Percentiles rank a stretch among this genome's conserved stretches.
phyloP scores from a whole-genome alignment of 2,329 filamentous ascomycete species.

The Stenocarpella maydis region DNA sequence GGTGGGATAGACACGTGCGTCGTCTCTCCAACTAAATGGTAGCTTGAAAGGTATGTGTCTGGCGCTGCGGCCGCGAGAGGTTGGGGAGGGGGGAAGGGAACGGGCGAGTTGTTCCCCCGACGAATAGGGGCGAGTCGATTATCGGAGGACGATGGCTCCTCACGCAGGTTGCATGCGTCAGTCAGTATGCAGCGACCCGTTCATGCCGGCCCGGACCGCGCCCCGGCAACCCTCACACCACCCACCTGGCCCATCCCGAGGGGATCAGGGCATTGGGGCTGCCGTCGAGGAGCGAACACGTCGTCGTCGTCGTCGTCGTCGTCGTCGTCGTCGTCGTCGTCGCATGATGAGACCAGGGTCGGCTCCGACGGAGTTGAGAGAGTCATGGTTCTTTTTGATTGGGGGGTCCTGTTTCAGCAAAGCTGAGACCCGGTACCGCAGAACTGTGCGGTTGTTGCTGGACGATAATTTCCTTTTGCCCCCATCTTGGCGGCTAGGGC shows the following conservation, averaged over 20 bases:
- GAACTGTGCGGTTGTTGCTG: background rate
- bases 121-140: no score
- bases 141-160: background rate
- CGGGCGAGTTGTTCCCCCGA: background rate
- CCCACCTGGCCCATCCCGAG: no score
- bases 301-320: no score
- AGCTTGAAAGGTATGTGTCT: background rate
- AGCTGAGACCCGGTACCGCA: background rate
- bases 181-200: slow-evolving; percentile 1
- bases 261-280: no score
- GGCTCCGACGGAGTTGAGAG: no score
- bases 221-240: no score
- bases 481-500: slow-evolving; percentile 21
- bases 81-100: background rate
- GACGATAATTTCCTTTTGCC: slow-evolving; percentile 4
- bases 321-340: no score
- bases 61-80: background rate
- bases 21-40: background rate
- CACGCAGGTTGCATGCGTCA: background rate
- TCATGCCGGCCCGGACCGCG: background rate
- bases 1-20: background rate
- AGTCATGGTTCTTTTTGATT: no score
- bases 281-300: no score
- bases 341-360: no score
- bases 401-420: no score